A percentile compares a stretch with the other conserved stretches of the same genome.
These are phyloP conservation scores for Apium graveolens DNA, from an alignment of 129 eudicot species.

Conservation along the genomic window DNA sequence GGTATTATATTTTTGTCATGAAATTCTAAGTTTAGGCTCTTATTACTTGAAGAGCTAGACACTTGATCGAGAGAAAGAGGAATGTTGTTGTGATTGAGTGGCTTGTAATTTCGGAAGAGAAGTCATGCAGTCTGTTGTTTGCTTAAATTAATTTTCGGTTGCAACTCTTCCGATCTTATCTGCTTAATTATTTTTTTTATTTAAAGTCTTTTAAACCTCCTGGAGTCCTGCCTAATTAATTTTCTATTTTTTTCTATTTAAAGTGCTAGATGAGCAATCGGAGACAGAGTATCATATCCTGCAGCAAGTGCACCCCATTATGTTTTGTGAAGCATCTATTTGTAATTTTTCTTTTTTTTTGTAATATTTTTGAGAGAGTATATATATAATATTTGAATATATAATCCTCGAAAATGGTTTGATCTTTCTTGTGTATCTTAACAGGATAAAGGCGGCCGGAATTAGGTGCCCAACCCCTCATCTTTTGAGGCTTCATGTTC, in stretches of 20 bases:
- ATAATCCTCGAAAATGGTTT: neutral
- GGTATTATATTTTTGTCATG: neutral
- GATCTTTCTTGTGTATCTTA: slow-evolving; percentile 9
- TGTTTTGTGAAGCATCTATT: neutral
- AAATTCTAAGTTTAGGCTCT: neutral
- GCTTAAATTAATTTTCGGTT: too few relatives aligned
- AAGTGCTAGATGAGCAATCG: neutral
- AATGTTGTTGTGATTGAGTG: neutral
- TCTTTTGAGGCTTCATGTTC: slow-evolving; percentile 82
- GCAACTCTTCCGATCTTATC: neutral
- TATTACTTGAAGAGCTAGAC: neutral
- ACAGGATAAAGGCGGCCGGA: slow-evolving; percentile 88
- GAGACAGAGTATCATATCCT: neutral
- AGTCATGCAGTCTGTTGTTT: neutral
- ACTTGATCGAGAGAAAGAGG: neutral
- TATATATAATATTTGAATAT: neutral
- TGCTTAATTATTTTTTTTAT: too few relatives aligned
- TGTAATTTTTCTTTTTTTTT: neutral
- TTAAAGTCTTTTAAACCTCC: neutral
- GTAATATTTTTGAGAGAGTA: neutral
- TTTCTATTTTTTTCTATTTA: too few relatives aligned
- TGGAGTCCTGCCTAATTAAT: too few relatives aligned
- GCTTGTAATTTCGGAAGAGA: neutral
- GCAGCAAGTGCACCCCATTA: neutral
- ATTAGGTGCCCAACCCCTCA: slow-evolving; percentile 73